phyloP scores from a whole-genome alignment of 73 alveolate genomes.

The Blepharisma stoltei region DNA sequence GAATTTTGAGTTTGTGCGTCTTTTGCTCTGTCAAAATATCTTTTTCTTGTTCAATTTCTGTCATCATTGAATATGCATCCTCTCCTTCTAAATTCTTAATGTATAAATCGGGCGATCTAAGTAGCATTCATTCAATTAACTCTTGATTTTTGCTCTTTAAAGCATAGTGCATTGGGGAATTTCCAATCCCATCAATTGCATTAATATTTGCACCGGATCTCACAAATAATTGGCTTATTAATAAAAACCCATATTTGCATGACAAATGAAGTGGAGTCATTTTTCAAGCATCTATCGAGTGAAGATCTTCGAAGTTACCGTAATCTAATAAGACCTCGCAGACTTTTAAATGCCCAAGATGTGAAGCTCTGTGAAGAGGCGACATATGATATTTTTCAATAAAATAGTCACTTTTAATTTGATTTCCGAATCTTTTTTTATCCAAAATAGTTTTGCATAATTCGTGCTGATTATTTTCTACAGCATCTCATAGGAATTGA shows the following conservation, averaged over 20 bases:
- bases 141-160: constrained; percentile 75
- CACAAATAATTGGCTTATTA: constrained; percentile 61
- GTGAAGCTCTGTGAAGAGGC: background rate
- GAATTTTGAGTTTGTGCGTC: too few relatives aligned
- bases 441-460: constrained; percentile 8
- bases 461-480: background rate
- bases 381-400: background rate
- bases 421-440: background rate
- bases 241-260: constrained; percentile 76
- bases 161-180: constrained; percentile 89
- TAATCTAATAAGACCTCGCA: constrained; percentile 7
- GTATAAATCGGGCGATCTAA: constrained; percentile 64
- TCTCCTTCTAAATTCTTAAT: constrained; percentile 39
- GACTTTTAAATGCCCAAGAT: background rate
- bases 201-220: constrained; percentile 72
- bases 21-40: too few relatives aligned
- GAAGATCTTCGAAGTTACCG: background rate
- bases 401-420: background rate
- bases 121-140: constrained; percentile 65
- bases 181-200: constrained; percentile 72
- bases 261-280: constrained; percentile 80
- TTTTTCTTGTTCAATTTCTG: too few relatives aligned
- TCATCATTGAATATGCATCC: too few relatives aligned
- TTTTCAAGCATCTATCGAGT: background rate
- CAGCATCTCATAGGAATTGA: constrained; percentile 8